A percentile compares a stretch with the other conserved stretches of the same genome.
Evolutionary conservation across 2,329 filamentous ascomycete genomes (phyloP).

Genomic region (Botryotinia globosa): DNA sequence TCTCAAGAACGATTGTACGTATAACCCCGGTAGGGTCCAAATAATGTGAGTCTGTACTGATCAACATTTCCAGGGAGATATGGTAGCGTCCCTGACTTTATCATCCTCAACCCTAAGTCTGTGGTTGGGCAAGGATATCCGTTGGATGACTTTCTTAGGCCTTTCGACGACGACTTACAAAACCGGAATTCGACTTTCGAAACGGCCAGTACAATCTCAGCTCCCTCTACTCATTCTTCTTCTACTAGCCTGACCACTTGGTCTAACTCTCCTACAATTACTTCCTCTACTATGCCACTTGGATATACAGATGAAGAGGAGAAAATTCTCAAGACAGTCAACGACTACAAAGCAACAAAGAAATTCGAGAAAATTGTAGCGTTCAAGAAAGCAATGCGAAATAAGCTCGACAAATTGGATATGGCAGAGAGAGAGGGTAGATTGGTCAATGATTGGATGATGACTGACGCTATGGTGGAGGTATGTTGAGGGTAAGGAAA

Average conservation of each 20-base stretch:
- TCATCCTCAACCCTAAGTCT: not conserved
- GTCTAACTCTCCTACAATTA: not conserved
- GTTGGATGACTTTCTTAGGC: slow-evolving; percentile 3
- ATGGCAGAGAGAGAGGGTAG: not conserved
- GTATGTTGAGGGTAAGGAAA: not conserved
- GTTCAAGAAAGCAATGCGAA: not conserved
- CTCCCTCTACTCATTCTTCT: not conserved
- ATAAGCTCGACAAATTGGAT: not conserved
- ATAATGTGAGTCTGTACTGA: not conserved
- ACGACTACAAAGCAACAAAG: not conserved
- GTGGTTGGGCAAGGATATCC: not conserved
- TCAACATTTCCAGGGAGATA: not conserved
- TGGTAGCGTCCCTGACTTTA: slow-evolving; percentile 4
- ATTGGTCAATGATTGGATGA: not conserved
- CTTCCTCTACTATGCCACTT: not conserved
- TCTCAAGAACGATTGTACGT: slow-evolving; percentile 12
- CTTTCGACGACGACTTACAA: not conserved
- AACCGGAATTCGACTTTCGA: not conserved
- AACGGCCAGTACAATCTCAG: not conserved
- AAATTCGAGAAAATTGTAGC: not conserved
- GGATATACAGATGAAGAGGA: not conserved
- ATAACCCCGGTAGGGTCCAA: not conserved
- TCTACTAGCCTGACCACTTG: not conserved
- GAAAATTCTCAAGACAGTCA: not conserved
- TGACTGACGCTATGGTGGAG: not conserved